Conservation (phyloP, 306 rosid species). For the Hippophae tibetana region DNA sequence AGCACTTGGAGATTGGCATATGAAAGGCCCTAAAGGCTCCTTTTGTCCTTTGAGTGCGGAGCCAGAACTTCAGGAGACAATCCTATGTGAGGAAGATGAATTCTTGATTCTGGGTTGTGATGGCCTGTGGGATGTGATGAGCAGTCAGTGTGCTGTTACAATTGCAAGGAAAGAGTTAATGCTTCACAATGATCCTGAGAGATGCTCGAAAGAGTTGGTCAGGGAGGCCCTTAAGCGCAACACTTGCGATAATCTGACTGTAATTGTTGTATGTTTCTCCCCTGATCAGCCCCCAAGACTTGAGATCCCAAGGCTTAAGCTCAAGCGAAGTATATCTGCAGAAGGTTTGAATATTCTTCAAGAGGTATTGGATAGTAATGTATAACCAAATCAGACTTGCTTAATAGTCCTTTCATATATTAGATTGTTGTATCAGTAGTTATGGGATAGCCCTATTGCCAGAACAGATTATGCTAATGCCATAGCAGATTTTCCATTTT, state of each 20-base stretch:
- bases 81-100: conserved; percentile 19
- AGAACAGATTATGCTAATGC: no score
- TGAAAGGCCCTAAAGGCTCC: conserved; percentile 19
- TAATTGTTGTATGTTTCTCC: conserved; percentile 17
- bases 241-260: conserved; percentile 18
- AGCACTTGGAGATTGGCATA: conserved; percentile 23
- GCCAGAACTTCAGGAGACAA: conserved; percentile 19
- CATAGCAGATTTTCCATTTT: no score
- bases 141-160: conserved; percentile 23
- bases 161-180: conserved; percentile 18
- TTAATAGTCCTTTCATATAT: conserved; percentile 1
- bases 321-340: conserved; percentile 23
- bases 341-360: conserved; percentile 20
- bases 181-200: conserved; percentile 23
- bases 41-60: conserved; percentile 17
- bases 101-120: conserved; percentile 23
- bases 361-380: conserved; percentile 22
- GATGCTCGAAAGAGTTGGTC: conserved; percentile 21
- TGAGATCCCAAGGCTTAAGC: conserved; percentile 19
- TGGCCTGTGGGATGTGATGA: conserved; percentile 26
- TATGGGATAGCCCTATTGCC: background rate
- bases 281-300: conserved; percentile 12
- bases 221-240: conserved; percentile 22
- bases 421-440: conserved; percentile 2
- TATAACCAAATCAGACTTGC: conserved; percentile 5